Evolutionary conservation across 2,329 filamentous ascomycete genomes (phyloP), one percentile per base, ranked within the genome.

Genomic region (Keithomyces neogunnii): DNA sequence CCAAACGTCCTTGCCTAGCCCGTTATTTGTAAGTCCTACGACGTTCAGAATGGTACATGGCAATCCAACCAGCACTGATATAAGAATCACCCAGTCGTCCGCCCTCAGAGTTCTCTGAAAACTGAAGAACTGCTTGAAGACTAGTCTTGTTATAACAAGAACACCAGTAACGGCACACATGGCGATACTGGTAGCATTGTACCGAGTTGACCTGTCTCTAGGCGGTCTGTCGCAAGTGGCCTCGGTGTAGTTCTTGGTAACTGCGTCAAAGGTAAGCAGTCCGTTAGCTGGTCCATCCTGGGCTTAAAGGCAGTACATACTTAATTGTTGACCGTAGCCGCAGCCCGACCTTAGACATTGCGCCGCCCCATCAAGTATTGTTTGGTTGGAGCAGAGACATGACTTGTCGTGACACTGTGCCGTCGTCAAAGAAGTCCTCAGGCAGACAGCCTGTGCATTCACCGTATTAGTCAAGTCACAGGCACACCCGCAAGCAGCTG

Each of bases 1-100:
- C 66, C 66, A 69, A 19, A 67, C 59, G 33, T 69, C 66, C 8
- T 56, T 57, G 2, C 66, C 66, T 26, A 68, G 51, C 5, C 66
- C 66, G 36, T 63, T 58, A 2, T 57, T 53, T 1, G 56, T 52
- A 0, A 64, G 56, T 3, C 59, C 58, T 4, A 54, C 50, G 4
- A 62, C 47, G 46, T 59, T 60, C 45, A 67, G 54, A n/a, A 62
- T 53, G 0, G 58, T 59, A 19, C 55, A 58, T 0, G 60, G 59
- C 4, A 64, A 48, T 19, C 58, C 57, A 10, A 59, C 52, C 10
- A 60, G 13, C 38, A 59, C 53, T 10, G 60, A 56, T 0, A 58
- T 31, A 0, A 65, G 38, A 3, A 65, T 62, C 28, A 65, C 56
- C n/a, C 61, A 59, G 48, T 69, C 66, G 32, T 69, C 66, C 5